Conservation (phyloP, 2,329 filamentous ascomycete genomes). For the Fusarium sp. region DNA sequence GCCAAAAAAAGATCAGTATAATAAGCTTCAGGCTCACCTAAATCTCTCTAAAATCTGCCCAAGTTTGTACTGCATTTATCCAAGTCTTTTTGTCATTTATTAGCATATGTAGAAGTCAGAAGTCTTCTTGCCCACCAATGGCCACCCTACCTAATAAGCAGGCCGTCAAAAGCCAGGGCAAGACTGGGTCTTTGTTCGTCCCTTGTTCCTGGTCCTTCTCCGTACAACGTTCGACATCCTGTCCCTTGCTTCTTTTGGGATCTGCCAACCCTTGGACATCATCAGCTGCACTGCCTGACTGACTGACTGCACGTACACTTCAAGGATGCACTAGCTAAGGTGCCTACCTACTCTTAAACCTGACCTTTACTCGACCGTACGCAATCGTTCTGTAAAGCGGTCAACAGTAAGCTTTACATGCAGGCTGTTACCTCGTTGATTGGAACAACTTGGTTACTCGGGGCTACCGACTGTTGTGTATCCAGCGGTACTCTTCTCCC, state of each 20-base stretch:
- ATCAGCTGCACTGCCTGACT: conserved; percentile 13
- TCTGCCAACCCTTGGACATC: conserved; percentile 15
- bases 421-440: conserved; percentile 26
- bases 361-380: conserved; percentile 11
- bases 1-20: neutral
- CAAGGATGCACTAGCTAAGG: neutral
- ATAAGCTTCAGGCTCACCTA: neutral
- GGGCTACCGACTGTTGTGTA: conserved; percentile 30
- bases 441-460: conserved; percentile 24
- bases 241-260: conserved; percentile 32
- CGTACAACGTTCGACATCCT: conserved; percentile 26
- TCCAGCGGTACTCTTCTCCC: conserved; percentile 16
- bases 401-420: conserved; percentile 12
- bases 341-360: conserved; percentile 6
- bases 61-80: neutral
- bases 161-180: neutral
- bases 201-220: conserved; percentile 30
- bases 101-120: neutral
- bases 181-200: conserved; percentile 22
- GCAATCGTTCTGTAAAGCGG: conserved; percentile 12
- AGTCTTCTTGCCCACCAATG: neutral
- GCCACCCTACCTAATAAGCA: neutral
- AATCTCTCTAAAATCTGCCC: neutral
- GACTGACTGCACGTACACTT: neutral
- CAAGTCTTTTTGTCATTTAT: neutral